Evolutionary conservation across 805 yeast species (phyloP).

Genomic region (Yamadazyma akitaensis): DNA sequence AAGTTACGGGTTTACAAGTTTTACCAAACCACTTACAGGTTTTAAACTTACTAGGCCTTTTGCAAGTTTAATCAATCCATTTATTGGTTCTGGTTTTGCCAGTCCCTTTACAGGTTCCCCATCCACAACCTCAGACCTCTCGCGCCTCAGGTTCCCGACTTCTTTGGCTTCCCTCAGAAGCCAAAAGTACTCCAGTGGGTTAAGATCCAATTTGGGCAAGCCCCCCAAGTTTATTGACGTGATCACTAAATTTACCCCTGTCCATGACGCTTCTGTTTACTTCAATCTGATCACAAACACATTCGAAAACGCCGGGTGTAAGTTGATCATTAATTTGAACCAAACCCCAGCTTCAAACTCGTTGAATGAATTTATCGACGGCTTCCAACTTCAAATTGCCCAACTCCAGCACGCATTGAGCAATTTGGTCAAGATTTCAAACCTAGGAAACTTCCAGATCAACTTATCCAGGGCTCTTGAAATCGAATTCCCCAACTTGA

Average conservation of each 20-base stretch:
- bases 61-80: too few species aligned
- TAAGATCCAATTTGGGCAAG: too few species aligned
- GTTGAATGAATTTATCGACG: not conserved
- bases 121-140: not conserved
- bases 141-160: not conserved
- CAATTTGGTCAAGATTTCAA: not conserved
- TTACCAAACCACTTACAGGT: too few species aligned
- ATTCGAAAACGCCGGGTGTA: slow-evolving; percentile 11
- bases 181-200: not conserved
- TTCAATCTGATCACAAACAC: slow-evolving; percentile 8
- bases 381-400: not conserved
- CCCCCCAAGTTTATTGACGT: not conserved
- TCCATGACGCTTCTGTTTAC: slow-evolving; percentile 7
- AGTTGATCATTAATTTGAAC: slow-evolving; percentile 1
- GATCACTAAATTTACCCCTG: slow-evolving; percentile 1
- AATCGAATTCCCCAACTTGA: slow-evolving; percentile 5
- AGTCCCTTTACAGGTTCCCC: not conserved
- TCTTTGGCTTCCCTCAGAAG: too few species aligned
- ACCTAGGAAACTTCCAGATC: slow-evolving; percentile 2
- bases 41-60: too few species aligned
- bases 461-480: not conserved
- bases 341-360: not conserved
- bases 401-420: not conserved
- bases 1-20: too few species aligned
- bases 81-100: not conserved